Evolutionary conservation across 2,329 filamentous ascomycete genomes (phyloP).

Genomic region (Torrubiella hemipterigena): DNA sequence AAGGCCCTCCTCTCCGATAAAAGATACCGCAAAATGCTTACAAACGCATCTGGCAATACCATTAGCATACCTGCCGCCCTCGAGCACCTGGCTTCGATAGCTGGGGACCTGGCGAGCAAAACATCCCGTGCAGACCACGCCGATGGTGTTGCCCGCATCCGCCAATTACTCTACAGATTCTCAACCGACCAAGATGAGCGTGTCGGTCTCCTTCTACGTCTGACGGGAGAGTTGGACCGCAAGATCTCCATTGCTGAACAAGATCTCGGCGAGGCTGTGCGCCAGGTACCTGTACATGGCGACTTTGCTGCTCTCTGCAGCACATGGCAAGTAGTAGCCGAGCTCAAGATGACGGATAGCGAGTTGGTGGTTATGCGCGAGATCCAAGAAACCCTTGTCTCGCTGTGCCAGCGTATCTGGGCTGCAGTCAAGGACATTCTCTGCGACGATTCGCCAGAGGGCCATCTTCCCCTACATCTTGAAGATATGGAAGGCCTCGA

Average conservation of each 20-base stretch:
- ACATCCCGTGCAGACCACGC: constrained; percentile 86
- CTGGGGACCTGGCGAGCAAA: constrained; percentile 46
- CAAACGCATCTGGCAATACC: constrained; percentile 20
- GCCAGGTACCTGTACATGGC: constrained; percentile 56
- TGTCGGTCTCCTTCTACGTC: constrained; percentile 38
- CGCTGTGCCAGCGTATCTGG: constrained; percentile 63
- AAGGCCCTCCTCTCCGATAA: constrained; percentile 31
- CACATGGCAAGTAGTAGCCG: constrained; percentile 39
- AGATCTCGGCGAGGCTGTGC: constrained; percentile 55
- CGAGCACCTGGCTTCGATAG: too few relatives aligned
- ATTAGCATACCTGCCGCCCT: constrained; percentile 32
- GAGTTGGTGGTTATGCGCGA: constrained; percentile 22
- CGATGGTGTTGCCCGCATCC: constrained; percentile 74
- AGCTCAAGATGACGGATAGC: constrained; percentile 22
- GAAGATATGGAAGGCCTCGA: constrained; percentile 59
- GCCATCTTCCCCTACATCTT: constrained; percentile 67
- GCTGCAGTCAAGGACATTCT: constrained; percentile 60
- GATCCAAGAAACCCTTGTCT: constrained; percentile 44
- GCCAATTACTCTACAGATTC: constrained; percentile 56
- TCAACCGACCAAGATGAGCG: constrained; percentile 28
- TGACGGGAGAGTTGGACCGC: constrained; percentile 50
- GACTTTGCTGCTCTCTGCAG: constrained; percentile 54
- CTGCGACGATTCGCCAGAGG: constrained; percentile 91
- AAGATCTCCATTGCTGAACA: constrained; percentile 52
- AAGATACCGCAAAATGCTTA: constrained; percentile 13